These are phyloP conservation scores for Candida methanosorbosa DNA, from an alignment of 805 yeast genomes.

Conservation along the genomic window DNA sequence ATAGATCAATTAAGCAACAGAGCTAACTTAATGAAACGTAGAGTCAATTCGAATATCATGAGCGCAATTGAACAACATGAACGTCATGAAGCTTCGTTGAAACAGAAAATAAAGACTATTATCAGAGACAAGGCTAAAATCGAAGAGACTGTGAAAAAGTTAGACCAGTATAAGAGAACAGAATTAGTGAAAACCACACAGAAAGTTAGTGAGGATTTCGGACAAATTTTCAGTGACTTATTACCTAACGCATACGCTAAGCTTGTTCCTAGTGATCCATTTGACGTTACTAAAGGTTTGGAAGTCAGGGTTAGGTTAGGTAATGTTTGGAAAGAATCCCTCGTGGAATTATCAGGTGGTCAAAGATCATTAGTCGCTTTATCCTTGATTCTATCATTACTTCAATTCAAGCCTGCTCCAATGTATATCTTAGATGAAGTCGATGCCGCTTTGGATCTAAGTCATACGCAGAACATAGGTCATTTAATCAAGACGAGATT, in stretches of 20 bases:
- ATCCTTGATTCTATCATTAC: slow-evolving; percentile 81
- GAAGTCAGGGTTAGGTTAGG: slow-evolving; percentile 89
- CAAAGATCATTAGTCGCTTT: slow-evolving; percentile 92
- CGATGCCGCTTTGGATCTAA: slow-evolving; percentile 94
- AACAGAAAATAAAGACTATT: slow-evolving; percentile 75
- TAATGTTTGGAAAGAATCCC: slow-evolving; percentile 89
- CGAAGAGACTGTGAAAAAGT: slow-evolving; percentile 73
- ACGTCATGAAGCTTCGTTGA: slow-evolving; percentile 71
- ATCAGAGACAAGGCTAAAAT: slow-evolving; percentile 86
- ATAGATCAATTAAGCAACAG: slow-evolving; percentile 47
- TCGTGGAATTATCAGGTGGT: slow-evolving; percentile 94
- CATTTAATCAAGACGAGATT: slow-evolving; percentile 91
- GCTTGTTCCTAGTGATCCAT: slow-evolving; percentile 71
- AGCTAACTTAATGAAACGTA: slow-evolving; percentile 63
- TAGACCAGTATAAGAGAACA: slow-evolving; percentile 78
- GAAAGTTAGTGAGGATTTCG: slow-evolving; percentile 84
- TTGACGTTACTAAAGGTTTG: slow-evolving; percentile 81
- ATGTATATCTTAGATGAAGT: slow-evolving; percentile 97
- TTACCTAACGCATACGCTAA: slow-evolving; percentile 88
- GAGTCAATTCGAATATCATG: slow-evolving; percentile 81
- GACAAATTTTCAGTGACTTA: slow-evolving; percentile 78
- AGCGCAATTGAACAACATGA: slow-evolving; percentile 87
- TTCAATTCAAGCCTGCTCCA: slow-evolving; percentile 97
- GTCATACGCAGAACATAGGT: slow-evolving; percentile 97
- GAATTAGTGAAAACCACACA: slow-evolving; percentile 79